These are phyloP conservation scores for Debaryomyces hansenii DNA, from an alignment of 805 yeast species.

Conservation along the genomic window DNA sequence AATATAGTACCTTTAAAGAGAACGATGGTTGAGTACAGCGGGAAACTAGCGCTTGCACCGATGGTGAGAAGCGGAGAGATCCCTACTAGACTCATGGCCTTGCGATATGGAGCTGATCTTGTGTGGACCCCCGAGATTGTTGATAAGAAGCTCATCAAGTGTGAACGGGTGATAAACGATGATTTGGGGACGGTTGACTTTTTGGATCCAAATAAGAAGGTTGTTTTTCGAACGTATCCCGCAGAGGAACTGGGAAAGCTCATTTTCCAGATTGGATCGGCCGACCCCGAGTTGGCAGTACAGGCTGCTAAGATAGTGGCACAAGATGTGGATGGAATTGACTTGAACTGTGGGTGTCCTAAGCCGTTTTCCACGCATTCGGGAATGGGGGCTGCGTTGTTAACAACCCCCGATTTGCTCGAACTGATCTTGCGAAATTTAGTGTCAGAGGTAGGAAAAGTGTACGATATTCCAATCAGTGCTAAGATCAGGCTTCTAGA, in stretches of 20 bases:
- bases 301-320: slow-evolving; percentile 82
- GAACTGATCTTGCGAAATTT: slow-evolving; percentile 65
- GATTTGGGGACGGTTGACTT: slow-evolving; percentile 62
- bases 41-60: slow-evolving; percentile 87
- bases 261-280: slow-evolving; percentile 89
- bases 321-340: slow-evolving; percentile 87
- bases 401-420: slow-evolving; percentile 76
- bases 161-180: slow-evolving; percentile 62
- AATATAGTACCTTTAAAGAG: not conserved
- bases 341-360: slow-evolving; percentile 96
- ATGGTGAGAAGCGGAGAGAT: slow-evolving; percentile 97
- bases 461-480: slow-evolving; percentile 76
- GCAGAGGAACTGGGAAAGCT: slow-evolving; percentile 60
- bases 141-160: slow-evolving; percentile 76
- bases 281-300: slow-evolving; percentile 82
- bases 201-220: slow-evolving; percentile 32
- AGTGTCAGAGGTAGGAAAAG: slow-evolving; percentile 79
- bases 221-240: slow-evolving; percentile 76
- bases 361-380: slow-evolving; percentile 92
- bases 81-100: slow-evolving; percentile 79
- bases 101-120: slow-evolving; percentile 85
- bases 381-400: slow-evolving; percentile 96
- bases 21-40: slow-evolving; percentile 54
- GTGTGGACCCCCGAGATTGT: slow-evolving; percentile 95
- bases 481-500: slow-evolving; percentile 86